Conservation (phyloP, 169 alveolate genomes). For the Cryptosporidium ryanae region DNA sequence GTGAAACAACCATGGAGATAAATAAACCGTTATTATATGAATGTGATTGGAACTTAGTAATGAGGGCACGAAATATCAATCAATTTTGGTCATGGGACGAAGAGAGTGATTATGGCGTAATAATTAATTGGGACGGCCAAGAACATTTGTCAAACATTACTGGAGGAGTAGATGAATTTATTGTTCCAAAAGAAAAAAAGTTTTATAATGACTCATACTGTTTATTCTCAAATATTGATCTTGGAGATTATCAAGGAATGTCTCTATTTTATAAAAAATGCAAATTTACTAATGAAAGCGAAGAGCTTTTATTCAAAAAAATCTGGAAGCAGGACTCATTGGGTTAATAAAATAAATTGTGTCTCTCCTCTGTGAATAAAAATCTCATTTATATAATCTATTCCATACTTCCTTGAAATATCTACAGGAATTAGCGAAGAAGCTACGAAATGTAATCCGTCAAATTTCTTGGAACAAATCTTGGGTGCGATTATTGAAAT, state of each 20-base stretch:
- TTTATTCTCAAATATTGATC: conserved; percentile 4
- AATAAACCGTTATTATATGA: conserved; percentile 14
- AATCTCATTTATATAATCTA: conserved; percentile 29
- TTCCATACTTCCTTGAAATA: conserved; percentile 74
- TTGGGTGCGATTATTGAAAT: conserved; percentile 88
- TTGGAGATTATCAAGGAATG: conserved; percentile 20
- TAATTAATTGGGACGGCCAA: conserved; percentile 48
- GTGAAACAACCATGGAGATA: background rate
- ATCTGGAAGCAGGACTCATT: conserved; percentile 33
- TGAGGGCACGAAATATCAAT: conserved; percentile 67
- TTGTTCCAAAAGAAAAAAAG: conserved; percentile 43
- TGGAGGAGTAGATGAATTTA: conserved; percentile 66
- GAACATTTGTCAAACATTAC: conserved; percentile 53
- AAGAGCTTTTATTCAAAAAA: conserved; percentile 19
- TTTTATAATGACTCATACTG: conserved; percentile 20
- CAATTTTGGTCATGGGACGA: conserved; percentile 70
- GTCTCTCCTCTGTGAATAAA: conserved; percentile 14
- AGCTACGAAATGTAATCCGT: conserved; percentile 85
- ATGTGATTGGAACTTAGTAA: conserved; percentile 72
- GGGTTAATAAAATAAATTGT: conserved; percentile 3
- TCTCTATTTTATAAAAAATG: conserved; percentile 20
- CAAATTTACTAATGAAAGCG: background rate
- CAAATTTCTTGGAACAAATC: conserved; percentile 79
- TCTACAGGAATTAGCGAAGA: conserved; percentile 85
- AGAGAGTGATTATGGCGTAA: conserved; percentile 12